phyloP scores from a whole-genome alignment of 2,329 filamentous ascomycete species.

The Fonsecaea monophora region DNA sequence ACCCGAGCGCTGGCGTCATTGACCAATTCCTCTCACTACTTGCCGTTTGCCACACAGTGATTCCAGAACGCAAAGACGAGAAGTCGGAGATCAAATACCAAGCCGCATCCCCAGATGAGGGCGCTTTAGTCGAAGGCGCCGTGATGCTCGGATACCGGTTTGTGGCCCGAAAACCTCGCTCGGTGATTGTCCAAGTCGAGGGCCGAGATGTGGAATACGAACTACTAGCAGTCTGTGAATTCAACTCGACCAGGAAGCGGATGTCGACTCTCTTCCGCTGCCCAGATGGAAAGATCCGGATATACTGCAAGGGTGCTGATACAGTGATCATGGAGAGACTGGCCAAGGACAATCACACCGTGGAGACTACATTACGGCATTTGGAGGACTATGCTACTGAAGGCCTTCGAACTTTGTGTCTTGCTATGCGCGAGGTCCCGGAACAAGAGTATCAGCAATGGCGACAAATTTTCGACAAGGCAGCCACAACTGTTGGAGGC shows the following conservation, averaged over 20 bases:
- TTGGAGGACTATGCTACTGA: conserved; percentile 99
- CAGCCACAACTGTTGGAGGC: conserved; percentile 86
- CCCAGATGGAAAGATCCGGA: conserved; percentile 90
- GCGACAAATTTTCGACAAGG: conserved; percentile 84
- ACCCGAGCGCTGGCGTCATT: conserved; percentile 66
- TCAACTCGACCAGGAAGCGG: conserved; percentile 95
- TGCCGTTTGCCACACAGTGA: conserved; percentile 94
- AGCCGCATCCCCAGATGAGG: conserved; percentile 95
- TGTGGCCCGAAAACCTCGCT: conserved; percentile 83
- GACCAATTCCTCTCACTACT: conserved; percentile 88
- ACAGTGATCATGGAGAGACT: conserved; percentile 96
- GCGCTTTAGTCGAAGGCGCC: conserved; percentile 93
- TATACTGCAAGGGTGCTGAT: conserved; percentile 96
- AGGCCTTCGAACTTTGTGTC: conserved; percentile 89
- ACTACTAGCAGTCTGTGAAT: conserved; percentile 94
- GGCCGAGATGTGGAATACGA: conserved; percentile 82
- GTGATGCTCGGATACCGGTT: conserved; percentile 86
- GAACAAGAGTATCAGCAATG: conserved; percentile 90
- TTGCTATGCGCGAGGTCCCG: conserved; percentile 91
- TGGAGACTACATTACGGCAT: conserved; percentile 89
- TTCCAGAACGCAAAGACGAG: conserved; percentile 84
- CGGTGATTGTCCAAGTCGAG: conserved; percentile 80
- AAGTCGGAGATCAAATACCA: conserved; percentile 93
- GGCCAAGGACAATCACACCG: conserved; percentile 79
- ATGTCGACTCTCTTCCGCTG: conserved; percentile 99